These are phyloP conservation scores for Porphyrellus cyaneotinctus DNA, from an alignment of 768 basidiomycete genomes.

Conservation along the genomic window DNA sequence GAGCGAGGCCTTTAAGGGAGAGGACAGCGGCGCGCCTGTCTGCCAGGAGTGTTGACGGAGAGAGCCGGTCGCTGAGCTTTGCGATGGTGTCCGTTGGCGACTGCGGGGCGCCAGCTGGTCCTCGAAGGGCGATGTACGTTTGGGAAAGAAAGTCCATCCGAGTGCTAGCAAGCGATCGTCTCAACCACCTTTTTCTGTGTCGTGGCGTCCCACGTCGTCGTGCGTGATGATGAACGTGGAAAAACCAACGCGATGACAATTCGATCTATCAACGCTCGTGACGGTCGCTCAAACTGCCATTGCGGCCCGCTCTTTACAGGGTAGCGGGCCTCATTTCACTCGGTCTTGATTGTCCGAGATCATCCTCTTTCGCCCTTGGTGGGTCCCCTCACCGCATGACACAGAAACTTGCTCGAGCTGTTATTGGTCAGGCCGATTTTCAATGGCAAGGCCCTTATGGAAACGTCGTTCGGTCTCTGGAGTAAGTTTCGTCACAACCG, in stretches of 20 bases:
- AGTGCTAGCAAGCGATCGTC: too few species aligned
- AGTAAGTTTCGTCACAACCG: conserved; percentile 3
- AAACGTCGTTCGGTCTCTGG: conserved; percentile 23
- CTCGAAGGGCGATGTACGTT: conserved; percentile 81
- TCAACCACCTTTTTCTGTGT: too few species aligned
- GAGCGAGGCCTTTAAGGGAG: conserved; percentile 84
- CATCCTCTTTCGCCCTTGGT: conserved; percentile 18
- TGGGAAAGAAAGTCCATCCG: conserved; percentile 82
- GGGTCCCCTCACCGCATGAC: conserved; percentile 8
- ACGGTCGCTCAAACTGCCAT: background rate
- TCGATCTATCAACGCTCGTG: too few species aligned
- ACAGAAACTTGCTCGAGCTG: conserved; percentile 25
- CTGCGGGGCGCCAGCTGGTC: conserved; percentile 79
- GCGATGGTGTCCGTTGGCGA: conserved; percentile 82
- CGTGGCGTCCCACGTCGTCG: conserved; percentile 6
- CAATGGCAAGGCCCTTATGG: conserved; percentile 30
- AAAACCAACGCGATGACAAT: too few species aligned
- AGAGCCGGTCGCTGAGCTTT: conserved; percentile 83
- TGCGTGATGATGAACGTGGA: background rate
- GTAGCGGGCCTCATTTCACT: background rate
- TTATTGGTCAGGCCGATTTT: conserved; percentile 25
- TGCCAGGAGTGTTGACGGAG: conserved; percentile 83
- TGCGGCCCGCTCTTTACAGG: too few species aligned
- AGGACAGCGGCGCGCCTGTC: conserved; percentile 93
- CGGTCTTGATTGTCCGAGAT: conserved; percentile 10